Percentiles rank a stretch among this genome's conserved stretches.
These are phyloP conservation scores for Trichophyton benhamiae DNA, from an alignment of 2,329 filamentous ascomycete genomes.

Conservation along the genomic window DNA sequence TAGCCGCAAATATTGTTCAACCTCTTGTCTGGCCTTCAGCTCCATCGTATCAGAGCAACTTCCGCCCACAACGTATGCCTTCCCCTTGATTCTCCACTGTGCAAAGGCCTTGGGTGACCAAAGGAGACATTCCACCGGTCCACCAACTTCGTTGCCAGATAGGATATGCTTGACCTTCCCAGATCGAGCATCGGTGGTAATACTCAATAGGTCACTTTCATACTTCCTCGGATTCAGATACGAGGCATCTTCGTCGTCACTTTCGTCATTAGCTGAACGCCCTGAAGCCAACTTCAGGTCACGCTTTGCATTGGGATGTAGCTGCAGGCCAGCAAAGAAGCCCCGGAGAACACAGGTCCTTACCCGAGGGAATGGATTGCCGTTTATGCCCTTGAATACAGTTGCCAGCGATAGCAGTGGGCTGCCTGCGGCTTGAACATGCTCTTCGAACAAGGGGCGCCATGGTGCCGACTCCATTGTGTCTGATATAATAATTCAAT, in stretches of 20 bases:
- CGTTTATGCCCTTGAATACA: conserved; percentile 1
- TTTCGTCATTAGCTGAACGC: background rate
- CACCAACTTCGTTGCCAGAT: conserved; percentile 49
- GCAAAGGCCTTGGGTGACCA: conserved; percentile 60
- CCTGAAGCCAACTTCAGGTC: conserved; percentile 38
- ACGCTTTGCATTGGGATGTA: conserved; percentile 63
- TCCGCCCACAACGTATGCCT: conserved; percentile 64
- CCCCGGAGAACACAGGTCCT: conserved; percentile 77
- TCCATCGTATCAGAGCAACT: conserved; percentile 44
- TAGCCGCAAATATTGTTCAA: conserved; percentile 44
- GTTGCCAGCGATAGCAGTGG: conserved; percentile 13
- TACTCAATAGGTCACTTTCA: conserved; percentile 64
- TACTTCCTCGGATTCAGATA: conserved; percentile 53
- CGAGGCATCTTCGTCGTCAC: background rate
- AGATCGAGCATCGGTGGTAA: conserved; percentile 85
- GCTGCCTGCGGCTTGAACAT: conserved; percentile 3
- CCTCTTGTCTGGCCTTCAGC: conserved; percentile 41
- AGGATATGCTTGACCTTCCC: conserved; percentile 65
- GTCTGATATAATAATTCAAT: background rate
- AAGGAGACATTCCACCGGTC: conserved; percentile 68
- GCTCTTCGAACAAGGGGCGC: conserved; percentile 8
- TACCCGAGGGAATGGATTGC: conserved; percentile 39
- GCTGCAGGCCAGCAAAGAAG: conserved; percentile 54
- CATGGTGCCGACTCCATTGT: conserved; percentile 8
- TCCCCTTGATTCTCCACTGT: conserved; percentile 77